phyloP scores from a whole-genome alignment of 129 eudicot genomes.

The Pulicaria dysenterica region DNA sequence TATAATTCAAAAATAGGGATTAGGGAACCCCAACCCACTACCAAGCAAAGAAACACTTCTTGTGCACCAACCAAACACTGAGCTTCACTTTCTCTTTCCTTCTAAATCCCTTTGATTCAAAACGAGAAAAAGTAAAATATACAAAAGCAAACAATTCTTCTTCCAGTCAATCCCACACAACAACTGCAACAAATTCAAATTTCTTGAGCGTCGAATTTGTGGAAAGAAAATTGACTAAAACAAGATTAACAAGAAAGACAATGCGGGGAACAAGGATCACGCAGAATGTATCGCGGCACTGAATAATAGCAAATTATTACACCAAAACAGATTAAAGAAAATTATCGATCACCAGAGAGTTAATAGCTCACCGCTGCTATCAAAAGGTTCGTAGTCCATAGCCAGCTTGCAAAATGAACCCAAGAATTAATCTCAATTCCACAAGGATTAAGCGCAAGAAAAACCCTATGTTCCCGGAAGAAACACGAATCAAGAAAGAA shows the following conservation, averaged over 20 bases:
- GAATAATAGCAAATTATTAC: slow-evolving; percentile 21
- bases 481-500: background rate
- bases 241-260: slow-evolving; percentile 17
- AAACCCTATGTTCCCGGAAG: slow-evolving; percentile 19
- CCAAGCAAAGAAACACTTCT: slow-evolving; percentile 11
- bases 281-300: slow-evolving; percentile 5
- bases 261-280: slow-evolving; percentile 16
- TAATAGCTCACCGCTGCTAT: slow-evolving; percentile 76
- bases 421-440: slow-evolving; percentile 16
- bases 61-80: slow-evolving; percentile 20
- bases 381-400: slow-evolving; percentile 79
- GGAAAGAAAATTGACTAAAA: background rate
- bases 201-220: slow-evolving; percentile 5
- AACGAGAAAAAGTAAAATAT: background rate
- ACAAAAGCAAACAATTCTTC: slow-evolving; percentile 5
- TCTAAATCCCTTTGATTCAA: slow-evolving; percentile 1
- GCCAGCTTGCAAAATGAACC: slow-evolving; percentile 49
- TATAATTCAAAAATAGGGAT: background rate
- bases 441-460: slow-evolving; percentile 22
- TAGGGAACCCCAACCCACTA: slow-evolving; percentile 2
- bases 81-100: slow-evolving; percentile 16
- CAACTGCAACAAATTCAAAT: slow-evolving; percentile 18
- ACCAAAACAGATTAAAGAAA: background rate
- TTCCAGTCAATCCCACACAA: slow-evolving; percentile 4
- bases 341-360: background rate